phyloP scores from a whole-genome alignment of 768 basidiomycete genomes.

The Rhizopogon vinicolor region DNA sequence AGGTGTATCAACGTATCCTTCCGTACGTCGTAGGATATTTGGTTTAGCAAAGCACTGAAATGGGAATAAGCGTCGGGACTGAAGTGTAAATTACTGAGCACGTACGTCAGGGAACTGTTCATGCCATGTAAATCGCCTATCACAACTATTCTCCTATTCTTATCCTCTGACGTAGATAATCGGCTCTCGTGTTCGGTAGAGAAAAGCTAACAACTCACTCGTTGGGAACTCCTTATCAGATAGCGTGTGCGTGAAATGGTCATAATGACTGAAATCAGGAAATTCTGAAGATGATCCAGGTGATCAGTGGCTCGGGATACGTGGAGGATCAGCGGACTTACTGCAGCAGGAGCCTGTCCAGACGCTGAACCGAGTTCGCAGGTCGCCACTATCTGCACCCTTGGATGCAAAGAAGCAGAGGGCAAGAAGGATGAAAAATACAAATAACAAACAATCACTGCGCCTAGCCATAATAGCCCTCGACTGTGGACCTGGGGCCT shows the following conservation, averaged over 20 bases:
- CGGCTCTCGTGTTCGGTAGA: background rate
- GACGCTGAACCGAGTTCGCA: background rate
- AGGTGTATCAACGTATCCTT: conserved; percentile 74
- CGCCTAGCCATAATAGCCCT: background rate
- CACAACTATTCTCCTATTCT: conserved; percentile 57
- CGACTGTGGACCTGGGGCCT: no score
- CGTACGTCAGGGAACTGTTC: conserved; percentile 62
- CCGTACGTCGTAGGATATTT: conserved; percentile 53
- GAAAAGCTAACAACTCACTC: conserved; percentile 28
- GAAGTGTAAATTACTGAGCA: conserved; percentile 1
- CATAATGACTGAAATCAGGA: conserved; percentile 57
- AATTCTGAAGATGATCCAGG: conserved; percentile 24
- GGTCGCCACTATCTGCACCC: conserved; percentile 11
- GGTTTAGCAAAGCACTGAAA: conserved; percentile 54
- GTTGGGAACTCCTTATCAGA: conserved; percentile 47
- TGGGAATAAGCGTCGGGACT: conserved; percentile 4
- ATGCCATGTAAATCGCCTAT: conserved; percentile 91
- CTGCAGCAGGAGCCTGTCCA: conserved; percentile 12
- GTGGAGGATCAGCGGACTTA: background rate
- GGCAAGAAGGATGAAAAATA: conserved; percentile 37
- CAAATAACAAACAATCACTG: conserved; percentile 15
- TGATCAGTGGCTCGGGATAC: background rate
- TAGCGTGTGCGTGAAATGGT: conserved; percentile 34
- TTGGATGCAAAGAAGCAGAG: conserved; percentile 38
- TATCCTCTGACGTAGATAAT: conserved; percentile 38